Conservation (phyloP, 148 eudicot species). For the Nepenthes gracilis region DNA sequence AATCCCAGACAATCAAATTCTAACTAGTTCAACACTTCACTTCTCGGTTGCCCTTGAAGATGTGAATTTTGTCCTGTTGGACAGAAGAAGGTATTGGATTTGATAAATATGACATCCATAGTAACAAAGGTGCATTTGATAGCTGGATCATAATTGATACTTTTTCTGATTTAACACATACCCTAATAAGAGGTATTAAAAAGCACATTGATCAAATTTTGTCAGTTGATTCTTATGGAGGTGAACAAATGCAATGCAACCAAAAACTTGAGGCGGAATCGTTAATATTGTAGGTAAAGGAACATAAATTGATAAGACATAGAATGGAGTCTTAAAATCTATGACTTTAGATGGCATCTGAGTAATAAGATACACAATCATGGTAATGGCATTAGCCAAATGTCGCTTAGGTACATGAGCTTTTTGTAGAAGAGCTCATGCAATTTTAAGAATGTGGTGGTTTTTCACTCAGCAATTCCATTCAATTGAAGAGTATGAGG, state of each 20-base stretch:
- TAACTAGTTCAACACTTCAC: neutral
- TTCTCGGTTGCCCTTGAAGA: neutral
- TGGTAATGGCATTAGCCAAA: neutral
- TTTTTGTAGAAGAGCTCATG: neutral
- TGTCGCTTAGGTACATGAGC: neutral
- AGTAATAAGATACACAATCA: neutral
- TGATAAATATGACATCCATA: neutral
- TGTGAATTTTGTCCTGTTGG: neutral
- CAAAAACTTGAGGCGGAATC: neutral
- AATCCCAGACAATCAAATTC: neutral
- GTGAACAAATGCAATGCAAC: conserved; percentile 1
- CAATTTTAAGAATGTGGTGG: neutral
- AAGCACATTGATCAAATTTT: neutral
- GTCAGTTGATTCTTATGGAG: neutral
- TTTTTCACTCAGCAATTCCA: neutral
- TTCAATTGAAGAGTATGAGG: neutral
- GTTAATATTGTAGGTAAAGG: neutral
- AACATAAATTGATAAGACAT: neutral
- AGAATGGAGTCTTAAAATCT: neutral
- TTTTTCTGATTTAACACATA: neutral
- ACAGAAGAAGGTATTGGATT: neutral
- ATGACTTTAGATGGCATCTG: neutral
- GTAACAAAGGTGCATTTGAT: neutral
- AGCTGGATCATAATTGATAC: neutral
- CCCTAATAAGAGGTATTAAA: neutral